phyloP scores from a whole-genome alignment of 169 alveolate species.

The Hepatocystis sp. region DNA sequence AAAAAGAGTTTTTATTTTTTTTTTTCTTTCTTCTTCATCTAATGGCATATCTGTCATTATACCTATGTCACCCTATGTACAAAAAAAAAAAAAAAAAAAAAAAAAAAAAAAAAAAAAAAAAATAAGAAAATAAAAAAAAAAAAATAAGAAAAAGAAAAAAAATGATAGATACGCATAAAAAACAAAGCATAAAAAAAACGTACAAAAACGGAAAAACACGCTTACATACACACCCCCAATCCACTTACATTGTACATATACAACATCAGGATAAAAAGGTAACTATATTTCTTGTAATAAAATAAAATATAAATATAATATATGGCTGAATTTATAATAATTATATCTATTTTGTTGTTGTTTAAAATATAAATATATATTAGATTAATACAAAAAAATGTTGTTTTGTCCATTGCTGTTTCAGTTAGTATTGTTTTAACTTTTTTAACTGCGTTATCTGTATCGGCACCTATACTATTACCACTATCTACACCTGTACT shows the following conservation, averaged over 20 bases:
- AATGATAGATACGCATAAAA: too few species aligned
- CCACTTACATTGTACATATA: conserved; percentile 35
- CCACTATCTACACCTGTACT: background rate
- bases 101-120: too few species aligned
- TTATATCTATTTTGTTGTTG: conserved; percentile 12
- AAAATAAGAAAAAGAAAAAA: too few species aligned
- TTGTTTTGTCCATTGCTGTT: too few species aligned
- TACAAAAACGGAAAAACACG: too few species aligned
- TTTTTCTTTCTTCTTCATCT: conserved; percentile 47
- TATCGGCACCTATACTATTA: background rate
- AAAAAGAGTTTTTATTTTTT: conserved; percentile 15
- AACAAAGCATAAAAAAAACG: too few species aligned
- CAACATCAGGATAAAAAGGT: conserved; percentile 32
- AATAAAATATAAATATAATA: conserved; percentile 46
- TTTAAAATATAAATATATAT: conserved; percentile 27
- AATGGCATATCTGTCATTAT: conserved; percentile 26
- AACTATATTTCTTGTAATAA: conserved; percentile 9
- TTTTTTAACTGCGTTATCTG: background rate
- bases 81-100: background rate
- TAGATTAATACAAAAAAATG: conserved; percentile 7
- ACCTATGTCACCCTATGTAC: conserved; percentile 36
- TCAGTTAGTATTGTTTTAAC: too few species aligned
- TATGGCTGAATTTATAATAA: conserved; percentile 28
- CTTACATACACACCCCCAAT: background rate
- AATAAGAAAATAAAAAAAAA: too few species aligned